Conservation (phyloP, 139 green algal species). For the Chlamydomonas sp. region DNA sequence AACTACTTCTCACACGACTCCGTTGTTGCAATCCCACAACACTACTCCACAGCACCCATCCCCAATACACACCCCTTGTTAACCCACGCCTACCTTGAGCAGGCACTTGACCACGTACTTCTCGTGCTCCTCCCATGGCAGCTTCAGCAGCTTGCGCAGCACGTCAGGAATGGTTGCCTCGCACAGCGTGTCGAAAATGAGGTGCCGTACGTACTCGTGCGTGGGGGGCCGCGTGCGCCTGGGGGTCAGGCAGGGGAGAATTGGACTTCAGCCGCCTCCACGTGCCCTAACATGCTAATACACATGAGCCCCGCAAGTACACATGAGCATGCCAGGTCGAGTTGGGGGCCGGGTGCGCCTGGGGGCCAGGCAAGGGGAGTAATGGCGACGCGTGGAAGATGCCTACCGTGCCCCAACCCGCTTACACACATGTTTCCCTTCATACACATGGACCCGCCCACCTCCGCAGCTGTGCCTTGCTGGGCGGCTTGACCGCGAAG, state of each 20-base stretch:
- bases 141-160: conserved; percentile 85
- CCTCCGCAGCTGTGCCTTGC: conserved; percentile 39
- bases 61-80: background rate
- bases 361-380: background rate
- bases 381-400: background rate
- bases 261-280: too few species aligned
- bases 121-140: conserved; percentile 85
- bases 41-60: background rate
- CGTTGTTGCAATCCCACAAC: too few species aligned
- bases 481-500: conserved; percentile 67
- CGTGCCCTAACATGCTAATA: too few species aligned
- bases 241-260: background rate
- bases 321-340: too few species aligned
- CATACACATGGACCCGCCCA: background rate
- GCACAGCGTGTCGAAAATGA: conserved; percentile 83
- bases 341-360: conserved; percentile 42
- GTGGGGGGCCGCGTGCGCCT: conserved; percentile 42
- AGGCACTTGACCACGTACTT: conserved; percentile 88
- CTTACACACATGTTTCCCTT: background rate
- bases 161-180: conserved; percentile 68
- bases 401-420: too few species aligned
- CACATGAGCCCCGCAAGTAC: too few species aligned
- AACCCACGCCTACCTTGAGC: conserved; percentile 63
- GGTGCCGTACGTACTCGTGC: conserved; percentile 93
- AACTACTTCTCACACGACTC: too few species aligned